Conservation (phyloP, 495 filamentous ascomycete species). For the Mycothermus thermophilus region DNA sequence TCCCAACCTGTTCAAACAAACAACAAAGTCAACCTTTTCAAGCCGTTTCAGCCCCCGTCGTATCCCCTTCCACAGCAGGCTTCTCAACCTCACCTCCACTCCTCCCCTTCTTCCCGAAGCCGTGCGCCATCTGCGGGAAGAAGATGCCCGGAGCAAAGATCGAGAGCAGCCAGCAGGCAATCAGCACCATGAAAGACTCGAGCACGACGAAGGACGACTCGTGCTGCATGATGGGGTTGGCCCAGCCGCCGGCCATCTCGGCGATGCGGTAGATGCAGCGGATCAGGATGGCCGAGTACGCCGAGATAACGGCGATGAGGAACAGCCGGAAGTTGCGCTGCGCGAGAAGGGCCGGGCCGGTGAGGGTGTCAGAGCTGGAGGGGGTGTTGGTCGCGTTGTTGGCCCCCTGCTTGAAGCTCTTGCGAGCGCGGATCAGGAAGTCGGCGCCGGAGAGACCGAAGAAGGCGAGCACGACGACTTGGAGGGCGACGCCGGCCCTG, state of each 20-base stretch:
- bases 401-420: conserved; percentile 24
- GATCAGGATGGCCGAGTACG: conserved; percentile 47
- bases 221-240: conserved; percentile 51
- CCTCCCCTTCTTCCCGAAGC: neutral
- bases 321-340: conserved; percentile 40
- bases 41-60: no score
- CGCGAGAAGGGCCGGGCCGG: conserved; percentile 17
- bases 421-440: conserved; percentile 31
- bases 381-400: neutral
- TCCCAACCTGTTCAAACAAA: no score
- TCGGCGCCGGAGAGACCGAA: conserved; percentile 39
- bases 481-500: conserved; percentile 56
- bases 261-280: conserved; percentile 57
- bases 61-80: no score
- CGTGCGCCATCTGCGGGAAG: conserved; percentile 27
- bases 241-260: conserved; percentile 57
- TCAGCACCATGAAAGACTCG: conserved; percentile 35
- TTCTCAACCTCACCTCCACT: no score
- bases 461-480: conserved; percentile 46
- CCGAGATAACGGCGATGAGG: conserved; percentile 34
- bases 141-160: conserved; percentile 25
- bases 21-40: no score
- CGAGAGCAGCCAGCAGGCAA: conserved; percentile 24
- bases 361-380: neutral
- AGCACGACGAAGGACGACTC: conserved; percentile 49